phyloP scores from a whole-genome alignment of 768 basidiomycete species.

The Lactifluus piperatus region DNA sequence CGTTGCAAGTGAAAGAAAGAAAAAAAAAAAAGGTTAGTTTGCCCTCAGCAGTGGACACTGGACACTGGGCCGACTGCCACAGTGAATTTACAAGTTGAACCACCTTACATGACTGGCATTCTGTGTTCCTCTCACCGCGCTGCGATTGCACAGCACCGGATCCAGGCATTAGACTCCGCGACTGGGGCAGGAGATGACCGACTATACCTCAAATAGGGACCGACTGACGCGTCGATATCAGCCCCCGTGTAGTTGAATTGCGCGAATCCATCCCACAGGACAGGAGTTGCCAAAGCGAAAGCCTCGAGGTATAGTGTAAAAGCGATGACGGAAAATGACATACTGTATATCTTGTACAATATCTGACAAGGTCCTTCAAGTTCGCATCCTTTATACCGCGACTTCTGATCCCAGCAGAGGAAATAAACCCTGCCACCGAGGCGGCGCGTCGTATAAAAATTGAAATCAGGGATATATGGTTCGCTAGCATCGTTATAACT shows the following conservation, averaged over 20 bases:
- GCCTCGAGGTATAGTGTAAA: background rate
- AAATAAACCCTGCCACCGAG: no score
- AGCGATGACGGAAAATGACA: background rate
- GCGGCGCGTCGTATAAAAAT: no score
- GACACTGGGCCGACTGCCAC: no score
- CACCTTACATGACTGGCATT: constrained; percentile 44
- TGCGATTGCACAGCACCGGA: constrained; percentile 21
- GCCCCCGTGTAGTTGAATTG: constrained; percentile 35
- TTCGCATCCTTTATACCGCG: background rate
- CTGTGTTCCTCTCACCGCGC: constrained; percentile 46
- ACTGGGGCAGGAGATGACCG: constrained; percentile 19
- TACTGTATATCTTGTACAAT: background rate
- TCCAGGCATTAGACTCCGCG: background rate
- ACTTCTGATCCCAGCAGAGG: no score
- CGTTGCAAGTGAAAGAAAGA: background rate
- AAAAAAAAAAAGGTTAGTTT: background rate
- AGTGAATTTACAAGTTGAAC: no score
- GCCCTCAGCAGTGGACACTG: no score
- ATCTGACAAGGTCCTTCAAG: background rate
- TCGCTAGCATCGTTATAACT: no score
- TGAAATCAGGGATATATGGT: no score
- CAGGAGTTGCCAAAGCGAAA: constrained; percentile 23
- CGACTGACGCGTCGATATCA: constrained; percentile 38
- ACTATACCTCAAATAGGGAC: constrained; percentile 52
- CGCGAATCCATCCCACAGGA: constrained; percentile 49